Base-by-base conservation (phyloP, 495 filamentous ascomycete genomes). In the Penicillium flavigenum region DNA sequence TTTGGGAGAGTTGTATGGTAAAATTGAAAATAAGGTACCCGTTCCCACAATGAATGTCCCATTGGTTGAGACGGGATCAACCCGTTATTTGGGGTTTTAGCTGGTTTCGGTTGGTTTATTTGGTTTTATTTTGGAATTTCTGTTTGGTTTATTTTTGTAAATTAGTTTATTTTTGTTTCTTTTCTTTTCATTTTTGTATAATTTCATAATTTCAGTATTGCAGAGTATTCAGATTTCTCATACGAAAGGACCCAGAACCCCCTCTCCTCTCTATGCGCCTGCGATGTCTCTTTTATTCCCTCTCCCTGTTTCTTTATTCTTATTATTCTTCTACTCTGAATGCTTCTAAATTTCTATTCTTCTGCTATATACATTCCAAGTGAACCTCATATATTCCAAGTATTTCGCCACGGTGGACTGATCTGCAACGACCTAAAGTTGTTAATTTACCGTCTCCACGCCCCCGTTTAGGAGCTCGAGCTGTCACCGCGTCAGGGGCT, bases 401-500 rank as follows among this genome's bases (percentile, higher is more conserved):
- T 44, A 24, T 39, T 58, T 54, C 36, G 51, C 51, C 57, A 47
- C 47, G 54, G 64, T 68, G 66, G 68, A 55, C 58, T 68, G 65
- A 68, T 68, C 65, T 68, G 65, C 65, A 51, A 53, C 56, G 63
- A 54, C 60, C 54, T 57, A 64, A 62, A 60, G 63, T 63, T 56
- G 62, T 65, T 71, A 67, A 66, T 64, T 65, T 62, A 65, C 63
- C 59, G 71, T 75, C 72, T 68, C 75, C 75, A 76, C 75, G 73
- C 63, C 67, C 67, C 70, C 69, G 63, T 64, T 63, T 55, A 63
- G 61, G 63, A 56, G 59, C 63, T 65, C 65, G 57, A 74, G 70
- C 72, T 74, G 74, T 75, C 71, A 75, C 61, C 67, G 71, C 69
- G 68, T 76, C 72, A 76, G 75, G 73, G 72, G 73, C 68, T 77